Evolutionary conservation across 768 basidiomycete species (phyloP).

Genomic region (Suillus bovinus): DNA sequence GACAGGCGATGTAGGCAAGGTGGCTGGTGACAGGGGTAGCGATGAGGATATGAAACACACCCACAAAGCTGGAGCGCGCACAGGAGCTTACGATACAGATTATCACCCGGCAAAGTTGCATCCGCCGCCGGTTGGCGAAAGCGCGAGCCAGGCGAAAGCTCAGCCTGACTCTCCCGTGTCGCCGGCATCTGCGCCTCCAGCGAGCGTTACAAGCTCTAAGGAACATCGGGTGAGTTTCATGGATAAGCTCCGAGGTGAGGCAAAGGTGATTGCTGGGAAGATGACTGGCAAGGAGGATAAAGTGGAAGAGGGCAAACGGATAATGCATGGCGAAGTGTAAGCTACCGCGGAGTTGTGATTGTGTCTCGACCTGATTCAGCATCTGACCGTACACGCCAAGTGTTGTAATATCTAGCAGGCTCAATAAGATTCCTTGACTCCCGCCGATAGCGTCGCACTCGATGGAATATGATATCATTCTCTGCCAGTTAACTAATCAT

Average conservation of each 20-base stretch:
- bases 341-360: neutral
- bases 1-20: neutral
- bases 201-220: neutral
- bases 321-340: constrained; percentile 28
- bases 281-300: constrained; percentile 30
- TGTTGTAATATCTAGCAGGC: neutral
- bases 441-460: neutral
- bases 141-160: constrained; percentile 16
- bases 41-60: constrained; percentile 10
- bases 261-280: constrained; percentile 33
- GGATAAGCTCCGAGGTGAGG: constrained; percentile 34
- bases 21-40: neutral
- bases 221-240: constrained; percentile 27
- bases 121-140: constrained; percentile 23
- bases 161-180: neutral
- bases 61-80: neutral
- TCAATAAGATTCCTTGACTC: neutral
- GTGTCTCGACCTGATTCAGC: too few relatives aligned
- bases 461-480: neutral
- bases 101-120: constrained; percentile 33
- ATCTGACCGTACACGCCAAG: neutral
- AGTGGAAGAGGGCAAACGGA: constrained; percentile 28
- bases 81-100: constrained; percentile 16
- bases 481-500: neutral
- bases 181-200: neutral